These are phyloP conservation scores for Iberis pinnata DNA, from an alignment of 345 rosid species.

Conservation along the genomic window DNA sequence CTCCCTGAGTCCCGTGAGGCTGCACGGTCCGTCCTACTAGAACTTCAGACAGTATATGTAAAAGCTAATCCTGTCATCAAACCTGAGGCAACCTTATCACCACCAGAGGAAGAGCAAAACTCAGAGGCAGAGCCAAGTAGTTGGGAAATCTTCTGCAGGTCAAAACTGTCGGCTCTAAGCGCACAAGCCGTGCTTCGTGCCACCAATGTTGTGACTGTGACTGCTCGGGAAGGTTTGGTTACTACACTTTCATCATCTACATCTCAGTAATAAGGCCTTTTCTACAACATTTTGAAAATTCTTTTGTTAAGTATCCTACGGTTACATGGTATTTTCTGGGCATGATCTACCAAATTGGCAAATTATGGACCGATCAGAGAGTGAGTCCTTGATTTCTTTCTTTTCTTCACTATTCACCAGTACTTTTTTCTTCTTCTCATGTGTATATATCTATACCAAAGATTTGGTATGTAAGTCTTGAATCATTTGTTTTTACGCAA, in stretches of 20 bases:
- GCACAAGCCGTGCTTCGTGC: slow-evolving; percentile 93
- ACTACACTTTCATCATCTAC: slow-evolving; percentile 39
- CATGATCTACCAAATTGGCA: slow-evolving; percentile 24
- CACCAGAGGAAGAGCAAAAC: slow-evolving; percentile 23
- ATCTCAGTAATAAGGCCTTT: slow-evolving; percentile 19
- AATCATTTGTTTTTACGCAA: slow-evolving; percentile 10
- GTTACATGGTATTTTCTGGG: no score
- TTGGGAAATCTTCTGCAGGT: slow-evolving; percentile 81
- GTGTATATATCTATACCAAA: slow-evolving; percentile 26
- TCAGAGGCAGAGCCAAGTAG: slow-evolving; percentile 44
- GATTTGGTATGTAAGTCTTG: slow-evolving; percentile 24
- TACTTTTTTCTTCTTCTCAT: background rate
- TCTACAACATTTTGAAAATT: background rate
- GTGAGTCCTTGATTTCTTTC: background rate
- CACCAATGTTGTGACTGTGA: slow-evolving; percentile 42
- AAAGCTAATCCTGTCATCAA: slow-evolving; percentile 35
- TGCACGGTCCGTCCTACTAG: slow-evolving; percentile 74
- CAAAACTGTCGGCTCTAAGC: slow-evolving; percentile 68
- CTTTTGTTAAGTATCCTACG: slow-evolving; percentile 20
- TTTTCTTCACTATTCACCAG: background rate
- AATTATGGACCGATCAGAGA: slow-evolving; percentile 21
- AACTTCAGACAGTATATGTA: slow-evolving; percentile 66
- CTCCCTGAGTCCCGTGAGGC: slow-evolving; percentile 97
- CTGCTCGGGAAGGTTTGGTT: slow-evolving; percentile 50
- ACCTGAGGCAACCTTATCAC: slow-evolving; percentile 12